Evolutionary conservation across 768 basidiomycete species (phyloP).

Genomic region (Trametes cubensis): DNA sequence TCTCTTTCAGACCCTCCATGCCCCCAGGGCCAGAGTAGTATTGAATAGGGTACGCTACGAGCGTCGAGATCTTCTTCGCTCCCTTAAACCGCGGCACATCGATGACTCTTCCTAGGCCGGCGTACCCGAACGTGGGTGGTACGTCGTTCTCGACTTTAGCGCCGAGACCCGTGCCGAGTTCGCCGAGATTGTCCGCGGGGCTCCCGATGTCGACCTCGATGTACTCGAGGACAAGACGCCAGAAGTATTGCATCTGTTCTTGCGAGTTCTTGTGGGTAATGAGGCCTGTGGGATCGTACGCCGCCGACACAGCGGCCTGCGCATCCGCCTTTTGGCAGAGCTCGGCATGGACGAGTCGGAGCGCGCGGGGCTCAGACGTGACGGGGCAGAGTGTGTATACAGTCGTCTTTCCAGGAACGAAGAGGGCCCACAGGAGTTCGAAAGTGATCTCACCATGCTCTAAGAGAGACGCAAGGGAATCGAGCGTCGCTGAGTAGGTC

Average conservation of each 20-base stretch:
- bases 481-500: slow-evolving; percentile 54
- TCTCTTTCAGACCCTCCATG: slow-evolving; percentile 44
- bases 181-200: slow-evolving; percentile 6
- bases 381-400: slow-evolving; percentile 56
- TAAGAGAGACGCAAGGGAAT: slow-evolving; percentile 50
- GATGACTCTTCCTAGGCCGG: slow-evolving; percentile 34
- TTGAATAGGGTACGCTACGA: slow-evolving; percentile 56
- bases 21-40: slow-evolving; percentile 47
- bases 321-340: slow-evolving; percentile 33
- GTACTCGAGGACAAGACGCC: slow-evolving; percentile 55
- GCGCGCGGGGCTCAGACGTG: slow-evolving; percentile 56
- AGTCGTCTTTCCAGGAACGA: slow-evolving; percentile 52
- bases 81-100: slow-evolving; percentile 50
- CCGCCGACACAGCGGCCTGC: slow-evolving; percentile 18
- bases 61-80: slow-evolving; percentile 49
- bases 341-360: slow-evolving; percentile 48
- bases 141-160: not conserved
- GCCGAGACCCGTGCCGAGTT: not conserved
- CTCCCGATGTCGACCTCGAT: slow-evolving; percentile 45
- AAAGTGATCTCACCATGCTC: slow-evolving; percentile 62
- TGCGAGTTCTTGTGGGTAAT: slow-evolving; percentile 18
- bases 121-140: slow-evolving; percentile 27
- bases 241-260: slow-evolving; percentile 44
- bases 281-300: slow-evolving; percentile 29
- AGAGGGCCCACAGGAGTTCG: slow-evolving; percentile 57